phyloP scores from a whole-genome alignment of 768 basidiomycete species.

The Leccinum subtestaceum region DNA sequence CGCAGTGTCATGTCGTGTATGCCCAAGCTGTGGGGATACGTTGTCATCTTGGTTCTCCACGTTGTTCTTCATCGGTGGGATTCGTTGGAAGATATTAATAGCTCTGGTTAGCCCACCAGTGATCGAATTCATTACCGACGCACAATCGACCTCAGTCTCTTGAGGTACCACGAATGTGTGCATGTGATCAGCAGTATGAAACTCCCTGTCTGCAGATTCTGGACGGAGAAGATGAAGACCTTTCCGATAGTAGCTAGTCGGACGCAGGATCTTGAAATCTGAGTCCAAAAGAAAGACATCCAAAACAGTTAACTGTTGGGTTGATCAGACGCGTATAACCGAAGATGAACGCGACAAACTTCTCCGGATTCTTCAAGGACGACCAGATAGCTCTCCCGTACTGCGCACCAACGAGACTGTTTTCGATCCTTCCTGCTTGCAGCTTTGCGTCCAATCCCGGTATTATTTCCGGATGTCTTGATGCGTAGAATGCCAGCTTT shows the following conservation, averaged over 20 bases:
- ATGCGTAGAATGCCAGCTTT: slow-evolving; percentile 85
- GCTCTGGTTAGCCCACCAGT: slow-evolving; percentile 44
- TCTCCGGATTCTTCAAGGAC: slow-evolving; percentile 84
- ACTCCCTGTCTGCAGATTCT: slow-evolving; percentile 28
- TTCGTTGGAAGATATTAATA: slow-evolving; percentile 36
- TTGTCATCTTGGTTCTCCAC: slow-evolving; percentile 7
- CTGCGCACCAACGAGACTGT: slow-evolving; percentile 83
- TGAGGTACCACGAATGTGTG: slow-evolving; percentile 18
- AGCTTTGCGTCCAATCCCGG: slow-evolving; percentile 65
- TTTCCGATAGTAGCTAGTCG: slow-evolving; percentile 83
- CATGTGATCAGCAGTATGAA: slow-evolving; percentile 16
- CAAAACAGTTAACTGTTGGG: slow-evolving; percentile 68
- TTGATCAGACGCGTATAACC: not conserved
- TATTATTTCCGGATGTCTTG: slow-evolving; percentile 48
- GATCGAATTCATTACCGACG: slow-evolving; percentile 49
- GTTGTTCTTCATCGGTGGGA: slow-evolving; percentile 10
- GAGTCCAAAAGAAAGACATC: slow-evolving; percentile 92
- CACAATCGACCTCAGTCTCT: slow-evolving; percentile 34
- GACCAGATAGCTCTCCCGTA: slow-evolving; percentile 90
- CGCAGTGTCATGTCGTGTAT: slow-evolving; percentile 15
- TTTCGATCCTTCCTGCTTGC: slow-evolving; percentile 56
- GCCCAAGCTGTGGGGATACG: not conserved
- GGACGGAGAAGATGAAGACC: slow-evolving; percentile 68
- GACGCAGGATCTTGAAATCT: slow-evolving; percentile 88
- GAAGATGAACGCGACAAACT: slow-evolving; percentile 40